These are phyloP conservation scores for Penicillium sp. DNA, from an alignment of 2,329 filamentous ascomycete genomes.

Conservation along the genomic window DNA sequence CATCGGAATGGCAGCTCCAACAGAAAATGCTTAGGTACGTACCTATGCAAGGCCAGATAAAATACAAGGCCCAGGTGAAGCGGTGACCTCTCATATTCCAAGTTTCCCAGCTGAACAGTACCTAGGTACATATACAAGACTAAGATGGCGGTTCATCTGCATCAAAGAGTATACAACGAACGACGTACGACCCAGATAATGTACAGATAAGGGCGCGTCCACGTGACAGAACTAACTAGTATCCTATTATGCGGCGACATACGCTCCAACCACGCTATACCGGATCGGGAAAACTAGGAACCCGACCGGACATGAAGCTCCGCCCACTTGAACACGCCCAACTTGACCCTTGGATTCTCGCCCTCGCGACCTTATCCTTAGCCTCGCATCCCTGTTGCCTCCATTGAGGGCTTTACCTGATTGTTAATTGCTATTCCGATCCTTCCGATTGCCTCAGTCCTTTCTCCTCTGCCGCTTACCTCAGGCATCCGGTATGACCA, in stretches of 20 bases:
- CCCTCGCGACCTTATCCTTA: constrained; percentile 15
- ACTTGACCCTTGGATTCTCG: constrained; percentile 12
- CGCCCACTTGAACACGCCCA: constrained; percentile 8
- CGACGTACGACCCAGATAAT: too few species aligned
- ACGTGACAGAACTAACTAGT: too few species aligned
- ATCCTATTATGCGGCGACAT: too few species aligned
- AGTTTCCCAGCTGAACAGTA: not conserved
- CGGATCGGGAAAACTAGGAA: constrained; percentile 14
- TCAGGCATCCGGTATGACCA: constrained; percentile 26
- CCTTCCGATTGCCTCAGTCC: constrained; percentile 7
- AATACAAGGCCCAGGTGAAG: not conserved
- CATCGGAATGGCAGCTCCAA: too few species aligned
- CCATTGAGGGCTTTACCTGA: not conserved
- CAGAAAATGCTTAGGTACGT: too few species aligned
- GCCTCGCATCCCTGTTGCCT: constrained; percentile 5
- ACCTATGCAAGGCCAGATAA: too few species aligned
- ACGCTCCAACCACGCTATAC: constrained; percentile 14
- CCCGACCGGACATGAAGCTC: constrained; percentile 12
- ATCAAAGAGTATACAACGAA: not conserved
- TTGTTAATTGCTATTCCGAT: constrained; percentile 4
- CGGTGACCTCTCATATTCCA: not conserved
- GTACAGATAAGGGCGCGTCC: too few species aligned
- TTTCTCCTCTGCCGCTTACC: constrained; percentile 3
- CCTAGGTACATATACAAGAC: not conserved
- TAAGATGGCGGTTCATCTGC: not conserved